Evolutionary conservation across 805 yeast species (phyloP), one percentile per base, ranked within the genome.

Genomic region (Candida oleophila): DNA sequence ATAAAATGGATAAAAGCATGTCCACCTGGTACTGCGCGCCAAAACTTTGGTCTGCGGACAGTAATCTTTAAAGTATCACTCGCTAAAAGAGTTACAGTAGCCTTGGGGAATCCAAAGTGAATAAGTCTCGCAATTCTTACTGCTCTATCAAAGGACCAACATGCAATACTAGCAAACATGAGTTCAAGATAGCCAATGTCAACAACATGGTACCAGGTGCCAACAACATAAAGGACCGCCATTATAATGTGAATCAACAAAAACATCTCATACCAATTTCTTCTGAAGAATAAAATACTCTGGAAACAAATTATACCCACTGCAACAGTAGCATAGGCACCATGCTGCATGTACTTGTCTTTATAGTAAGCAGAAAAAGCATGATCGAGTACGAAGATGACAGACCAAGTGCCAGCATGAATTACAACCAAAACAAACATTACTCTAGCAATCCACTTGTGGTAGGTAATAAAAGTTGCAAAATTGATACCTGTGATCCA

Each of bases 401-500:
- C 46, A 3, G 71, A 53, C 52, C 57, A 66, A 15, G 66, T 50
- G 18, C 60, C 53, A 1, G 68, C 60, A 44, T 71, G 77, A 15
- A 68, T 49, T n/a, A 64, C 41, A 30, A 65, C 55, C 47, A 68
- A 55, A 15, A 54, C 37, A 35, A 66, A 53, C 11, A 56, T 50
- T 9, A 62, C 43, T 52, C 76, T 57, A 3, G 76, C 76, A 36
- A 68, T 60, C 77, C 78, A 75, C 52, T 72, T 71, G 53, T 77
- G 81, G 50, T 63, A 73, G 14, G 65, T 50, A 32, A 73, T 65
- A 54, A 71, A 74, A 2, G 73, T 63, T 22, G 71, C 61, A 54
- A 62, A 75, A 37, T 66, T 68, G 83, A 85, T 79, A 22, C 84
- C 77, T 1, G 88, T 79, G 16, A 78, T 15, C 78, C 80, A 78